phyloP scores from a whole-genome alignment of 768 basidiomycete genomes.

The Suillus paluster region DNA sequence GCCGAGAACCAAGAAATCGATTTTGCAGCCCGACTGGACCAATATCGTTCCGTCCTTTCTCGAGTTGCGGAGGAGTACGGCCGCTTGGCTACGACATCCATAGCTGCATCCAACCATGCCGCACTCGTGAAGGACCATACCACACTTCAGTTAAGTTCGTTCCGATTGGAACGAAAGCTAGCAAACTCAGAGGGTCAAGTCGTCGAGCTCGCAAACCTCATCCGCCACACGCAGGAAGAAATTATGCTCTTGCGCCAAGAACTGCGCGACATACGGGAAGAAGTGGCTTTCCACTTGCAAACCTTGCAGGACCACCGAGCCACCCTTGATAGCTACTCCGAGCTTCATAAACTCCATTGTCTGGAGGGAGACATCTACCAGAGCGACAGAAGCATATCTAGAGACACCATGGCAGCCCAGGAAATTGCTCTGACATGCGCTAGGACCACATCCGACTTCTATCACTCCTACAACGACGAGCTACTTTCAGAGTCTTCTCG shows the following conservation, averaged over 20 bases:
- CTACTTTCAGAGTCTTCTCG: conserved; percentile 26
- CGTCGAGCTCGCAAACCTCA: conserved; percentile 61
- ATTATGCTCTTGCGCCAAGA: conserved; percentile 45
- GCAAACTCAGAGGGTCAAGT: conserved; percentile 72
- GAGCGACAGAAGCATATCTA: conserved; percentile 19
- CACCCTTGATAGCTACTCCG: conserved; percentile 1
- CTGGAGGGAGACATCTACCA: conserved; percentile 24
- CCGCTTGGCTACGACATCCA: conserved; percentile 48
- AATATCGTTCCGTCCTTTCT: conserved; percentile 48
- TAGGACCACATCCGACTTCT: conserved; percentile 38
- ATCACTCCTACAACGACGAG: conserved; percentile 40
- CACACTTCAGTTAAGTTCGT: conserved; percentile 43
- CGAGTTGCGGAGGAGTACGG: conserved; percentile 60
- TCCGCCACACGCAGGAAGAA: conserved; percentile 60
- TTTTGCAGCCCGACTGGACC: conserved; percentile 55
- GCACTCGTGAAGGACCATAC: conserved; percentile 46
- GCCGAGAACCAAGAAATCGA: conserved; percentile 46
- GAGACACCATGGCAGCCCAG: conserved; percentile 13
- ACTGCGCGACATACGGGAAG: conserved; percentile 22
- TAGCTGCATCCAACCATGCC: conserved; percentile 40
- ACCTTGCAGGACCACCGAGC: conserved; percentile 13
- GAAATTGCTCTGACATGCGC: conserved; percentile 18
- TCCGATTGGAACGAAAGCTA: conserved; percentile 70
- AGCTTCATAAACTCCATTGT: conserved; percentile 7
- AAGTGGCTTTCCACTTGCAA: conserved; percentile 18